A percentile compares a stretch with the other conserved stretches of the same genome.
phyloP scores from a whole-genome alignment of 2,329 filamentous ascomycete genomes.

The Xylaria sp. region DNA sequence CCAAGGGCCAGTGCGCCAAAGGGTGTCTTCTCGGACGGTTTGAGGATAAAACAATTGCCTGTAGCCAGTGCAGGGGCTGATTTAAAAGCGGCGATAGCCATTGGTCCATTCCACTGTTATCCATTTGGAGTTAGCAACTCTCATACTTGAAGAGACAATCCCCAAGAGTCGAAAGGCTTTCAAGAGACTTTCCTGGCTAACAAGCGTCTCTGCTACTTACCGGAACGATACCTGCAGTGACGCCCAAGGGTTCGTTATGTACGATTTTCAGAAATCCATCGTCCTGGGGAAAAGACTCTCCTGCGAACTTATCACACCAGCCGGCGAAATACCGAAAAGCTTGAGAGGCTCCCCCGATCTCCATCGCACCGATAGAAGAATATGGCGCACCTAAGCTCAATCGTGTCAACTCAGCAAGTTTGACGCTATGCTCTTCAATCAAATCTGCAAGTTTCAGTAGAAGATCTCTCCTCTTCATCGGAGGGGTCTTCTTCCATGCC shows the following conservation, averaged over 20 bases:
- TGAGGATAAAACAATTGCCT: constrained; percentile 55
- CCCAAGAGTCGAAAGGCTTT: neutral
- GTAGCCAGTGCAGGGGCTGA: constrained; percentile 52
- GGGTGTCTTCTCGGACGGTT: constrained; percentile 55
- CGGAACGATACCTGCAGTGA: constrained; percentile 36
- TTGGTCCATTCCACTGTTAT: constrained; percentile 50
- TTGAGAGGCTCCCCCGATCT: constrained; percentile 17
- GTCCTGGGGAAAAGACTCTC: constrained; percentile 36
- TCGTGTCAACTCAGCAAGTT: constrained; percentile 34
- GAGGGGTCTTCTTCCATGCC: constrained; percentile 48
- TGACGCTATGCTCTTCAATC: constrained; percentile 25
- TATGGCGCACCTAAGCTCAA: constrained; percentile 33
- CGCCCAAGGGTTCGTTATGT: constrained; percentile 36
- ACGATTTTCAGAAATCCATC: constrained; percentile 39
- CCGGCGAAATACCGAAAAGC: constrained; percentile 36
- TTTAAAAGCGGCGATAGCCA: constrained; percentile 55
- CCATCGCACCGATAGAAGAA: constrained; percentile 20
- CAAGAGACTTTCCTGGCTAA: neutral
- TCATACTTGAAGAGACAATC: neutral
- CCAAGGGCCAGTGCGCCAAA: constrained; percentile 36
- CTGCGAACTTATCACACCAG: constrained; percentile 40
- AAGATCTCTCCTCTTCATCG: constrained; percentile 60
- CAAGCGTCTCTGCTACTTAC: constrained; percentile 11
- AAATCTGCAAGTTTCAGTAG: constrained; percentile 51
- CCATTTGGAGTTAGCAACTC: neutral